Conservation (phyloP, 441 rosid species). For the Syzygium syzygioides region DNA sequence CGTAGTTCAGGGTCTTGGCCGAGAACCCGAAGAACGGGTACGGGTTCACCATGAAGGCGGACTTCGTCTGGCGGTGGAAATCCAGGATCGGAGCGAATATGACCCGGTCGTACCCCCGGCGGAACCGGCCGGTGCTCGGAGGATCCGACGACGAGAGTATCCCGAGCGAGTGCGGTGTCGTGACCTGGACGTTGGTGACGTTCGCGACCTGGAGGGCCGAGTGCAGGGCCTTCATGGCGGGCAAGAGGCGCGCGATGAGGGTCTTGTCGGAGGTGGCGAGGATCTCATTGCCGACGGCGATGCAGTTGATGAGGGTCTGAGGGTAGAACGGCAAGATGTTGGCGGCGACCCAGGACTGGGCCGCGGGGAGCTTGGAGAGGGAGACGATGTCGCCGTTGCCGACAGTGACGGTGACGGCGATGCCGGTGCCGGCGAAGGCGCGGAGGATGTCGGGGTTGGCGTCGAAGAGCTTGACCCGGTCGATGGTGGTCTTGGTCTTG, state of each 20-base stretch:
- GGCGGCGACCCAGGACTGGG: conserved; percentile 47
- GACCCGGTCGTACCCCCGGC: conserved; percentile 45
- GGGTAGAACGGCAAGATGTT: conserved; percentile 52
- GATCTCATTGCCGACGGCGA: conserved; percentile 69
- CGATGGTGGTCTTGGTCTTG: conserved; percentile 49
- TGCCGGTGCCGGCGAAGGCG: conserved; percentile 53
- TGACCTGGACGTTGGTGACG: conserved; percentile 34
- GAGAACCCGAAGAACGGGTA: conserved; percentile 75
- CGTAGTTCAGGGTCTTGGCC: conserved; percentile 58
- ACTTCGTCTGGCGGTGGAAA: conserved; percentile 52
- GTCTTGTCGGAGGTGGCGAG: conserved; percentile 48
- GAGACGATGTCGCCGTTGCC: conserved; percentile 56
- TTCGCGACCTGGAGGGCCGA: conserved; percentile 46
- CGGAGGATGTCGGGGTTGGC: conserved; percentile 54
- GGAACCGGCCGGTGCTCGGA: conserved; percentile 61
- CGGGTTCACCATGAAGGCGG: conserved; percentile 83
- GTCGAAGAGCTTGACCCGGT: conserved; percentile 63
- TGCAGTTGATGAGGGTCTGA: conserved; percentile 35
- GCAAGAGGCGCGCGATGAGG: conserved; percentile 48
- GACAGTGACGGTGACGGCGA: conserved; percentile 53
- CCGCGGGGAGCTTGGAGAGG: conserved; percentile 44
- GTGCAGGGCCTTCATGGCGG: conserved; percentile 59
- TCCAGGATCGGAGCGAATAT: conserved; percentile 64
- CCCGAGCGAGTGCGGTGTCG: conserved; percentile 74
- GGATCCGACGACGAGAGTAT: conserved; percentile 62